Percentiles rank a stretch among this genome's conserved stretches.
Evolutionary conservation across 1,284 basidiomycete genomes (phyloP).

Genomic region (Microbotryum saponariae): DNA sequence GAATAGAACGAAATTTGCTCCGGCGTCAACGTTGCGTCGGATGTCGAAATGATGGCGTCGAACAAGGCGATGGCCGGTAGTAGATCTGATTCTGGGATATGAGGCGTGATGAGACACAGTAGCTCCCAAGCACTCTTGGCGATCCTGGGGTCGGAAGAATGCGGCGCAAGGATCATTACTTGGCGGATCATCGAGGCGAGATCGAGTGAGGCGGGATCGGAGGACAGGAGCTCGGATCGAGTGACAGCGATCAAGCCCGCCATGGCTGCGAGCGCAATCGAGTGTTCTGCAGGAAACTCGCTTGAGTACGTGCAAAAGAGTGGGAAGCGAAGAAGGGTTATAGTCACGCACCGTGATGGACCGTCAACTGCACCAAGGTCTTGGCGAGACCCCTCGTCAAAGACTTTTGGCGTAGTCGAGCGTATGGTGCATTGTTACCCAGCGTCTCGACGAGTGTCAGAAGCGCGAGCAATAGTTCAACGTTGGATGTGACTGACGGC

Average conservation of each 20-base stretch:
- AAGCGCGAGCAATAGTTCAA: neutral
- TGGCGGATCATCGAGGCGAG: too few relatives aligned
- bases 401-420: conserved; percentile 7
- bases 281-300: neutral
- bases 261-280: neutral
- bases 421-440: conserved; percentile 15
- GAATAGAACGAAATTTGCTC: too few relatives aligned
- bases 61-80: too few relatives aligned
- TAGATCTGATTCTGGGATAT: too few relatives aligned
- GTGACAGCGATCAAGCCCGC: neutral
- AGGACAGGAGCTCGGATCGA: neutral
- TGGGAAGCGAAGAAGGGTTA: too few relatives aligned
- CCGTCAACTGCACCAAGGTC: neutral
- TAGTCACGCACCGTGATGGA: neutral
- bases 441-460: conserved; percentile 8
- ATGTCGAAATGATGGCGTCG: too few relatives aligned
- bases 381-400: conserved; percentile 7
- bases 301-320: neutral
- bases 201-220: too few relatives aligned
- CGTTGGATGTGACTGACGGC: neutral
- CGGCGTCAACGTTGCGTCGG: too few relatives aligned
- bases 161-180: too few relatives aligned
- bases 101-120: too few relatives aligned
- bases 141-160: too few relatives aligned
- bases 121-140: too few relatives aligned